phyloP scores from a whole-genome alignment of 495 filamentous ascomycete genomes.

The Podospora conica region DNA sequence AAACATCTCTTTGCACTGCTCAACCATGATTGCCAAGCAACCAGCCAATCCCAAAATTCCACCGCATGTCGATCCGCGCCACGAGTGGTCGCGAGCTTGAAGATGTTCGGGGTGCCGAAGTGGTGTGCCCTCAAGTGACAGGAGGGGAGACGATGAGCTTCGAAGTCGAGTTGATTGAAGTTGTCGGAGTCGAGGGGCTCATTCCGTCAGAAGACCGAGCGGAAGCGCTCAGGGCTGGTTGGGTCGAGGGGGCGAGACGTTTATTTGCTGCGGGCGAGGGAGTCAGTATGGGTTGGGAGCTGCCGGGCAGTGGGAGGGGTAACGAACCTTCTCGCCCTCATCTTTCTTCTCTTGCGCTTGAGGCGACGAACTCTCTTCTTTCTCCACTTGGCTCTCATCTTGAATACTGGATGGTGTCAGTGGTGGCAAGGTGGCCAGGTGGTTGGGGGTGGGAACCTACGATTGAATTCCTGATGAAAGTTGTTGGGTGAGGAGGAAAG shows the following conservation, averaged over 20 bases:
- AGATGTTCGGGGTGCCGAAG: slow-evolving; percentile 15
- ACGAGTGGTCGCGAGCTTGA: slow-evolving; percentile 10
- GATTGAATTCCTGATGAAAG: slow-evolving; percentile 10
- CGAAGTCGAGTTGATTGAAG: slow-evolving; percentile 4
- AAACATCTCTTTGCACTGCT: slow-evolving; percentile 20
- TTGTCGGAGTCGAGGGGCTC: slow-evolving; percentile 11
- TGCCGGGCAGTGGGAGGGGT: slow-evolving; percentile 2
- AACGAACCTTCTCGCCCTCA: slow-evolving; percentile 82
- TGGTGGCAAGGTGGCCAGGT: not conserved
- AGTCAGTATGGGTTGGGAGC: slow-evolving; percentile 21
- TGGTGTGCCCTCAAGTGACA: slow-evolving; percentile 10
- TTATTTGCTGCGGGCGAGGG: slow-evolving; percentile 59
- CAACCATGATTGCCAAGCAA: slow-evolving; percentile 27
- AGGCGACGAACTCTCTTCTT: slow-evolving; percentile 98
- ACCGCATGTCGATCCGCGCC: slow-evolving; percentile 15
- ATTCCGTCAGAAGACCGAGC: slow-evolving; percentile 15
- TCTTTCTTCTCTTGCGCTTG: slow-evolving; percentile 99
- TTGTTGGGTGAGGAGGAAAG: slow-evolving; percentile 27
- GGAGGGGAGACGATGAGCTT: slow-evolving; percentile 19
- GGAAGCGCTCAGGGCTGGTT: slow-evolving; percentile 22
- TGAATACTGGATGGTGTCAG: slow-evolving; percentile 35
- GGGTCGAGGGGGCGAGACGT: slow-evolving; percentile 40
- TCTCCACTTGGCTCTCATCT: slow-evolving; percentile 99
- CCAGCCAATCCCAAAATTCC: slow-evolving; percentile 24
- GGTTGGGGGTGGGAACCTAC: not conserved